Conservation (phyloP, 2,329 filamentous ascomycete species). For the Bisporella sp. region DNA sequence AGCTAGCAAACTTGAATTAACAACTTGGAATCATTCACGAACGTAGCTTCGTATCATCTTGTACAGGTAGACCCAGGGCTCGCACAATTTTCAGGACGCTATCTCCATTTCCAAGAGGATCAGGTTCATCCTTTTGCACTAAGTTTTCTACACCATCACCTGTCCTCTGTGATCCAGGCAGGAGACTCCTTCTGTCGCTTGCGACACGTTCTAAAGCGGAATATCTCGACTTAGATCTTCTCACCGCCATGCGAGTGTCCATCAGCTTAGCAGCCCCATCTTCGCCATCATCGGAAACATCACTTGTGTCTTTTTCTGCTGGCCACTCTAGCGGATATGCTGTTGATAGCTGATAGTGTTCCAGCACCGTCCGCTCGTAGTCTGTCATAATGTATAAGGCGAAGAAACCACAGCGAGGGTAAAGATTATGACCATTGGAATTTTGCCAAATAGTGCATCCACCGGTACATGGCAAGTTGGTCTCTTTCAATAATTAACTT, state of each 20-base stretch:
- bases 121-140: slow-evolving; percentile 85
- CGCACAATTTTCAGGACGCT: slow-evolving; percentile 80
- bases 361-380: slow-evolving; percentile 69
- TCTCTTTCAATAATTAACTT: not conserved
- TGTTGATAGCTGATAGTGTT: slow-evolving; percentile 80
- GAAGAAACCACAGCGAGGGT: not conserved
- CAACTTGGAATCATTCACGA: slow-evolving; percentile 30
- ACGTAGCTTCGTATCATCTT: slow-evolving; percentile 77
- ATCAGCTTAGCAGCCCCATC: slow-evolving; percentile 17
- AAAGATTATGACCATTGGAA: too few species aligned
- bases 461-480: not conserved
- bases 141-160: slow-evolving; percentile 66
- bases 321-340: slow-evolving; percentile 84
- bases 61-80: slow-evolving; percentile 68
- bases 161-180: slow-evolving; percentile 62
- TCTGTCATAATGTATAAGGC: slow-evolving; percentile 48
- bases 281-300: slow-evolving; percentile 56
- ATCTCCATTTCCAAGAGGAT: slow-evolving; percentile 80
- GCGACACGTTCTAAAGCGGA: slow-evolving; percentile 74
- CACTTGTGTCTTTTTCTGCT: slow-evolving; percentile 66
- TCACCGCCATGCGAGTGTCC: slow-evolving; percentile 34
- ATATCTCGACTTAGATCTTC: slow-evolving; percentile 68
- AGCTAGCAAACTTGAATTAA: slow-evolving; percentile 6
- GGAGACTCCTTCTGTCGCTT: slow-evolving; percentile 55
- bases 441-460: not conserved